Evolutionary conservation across 768 basidiomycete species (phyloP), one percentile per base, ranked within the genome.

Genomic region (Suillus subluteus): DNA sequence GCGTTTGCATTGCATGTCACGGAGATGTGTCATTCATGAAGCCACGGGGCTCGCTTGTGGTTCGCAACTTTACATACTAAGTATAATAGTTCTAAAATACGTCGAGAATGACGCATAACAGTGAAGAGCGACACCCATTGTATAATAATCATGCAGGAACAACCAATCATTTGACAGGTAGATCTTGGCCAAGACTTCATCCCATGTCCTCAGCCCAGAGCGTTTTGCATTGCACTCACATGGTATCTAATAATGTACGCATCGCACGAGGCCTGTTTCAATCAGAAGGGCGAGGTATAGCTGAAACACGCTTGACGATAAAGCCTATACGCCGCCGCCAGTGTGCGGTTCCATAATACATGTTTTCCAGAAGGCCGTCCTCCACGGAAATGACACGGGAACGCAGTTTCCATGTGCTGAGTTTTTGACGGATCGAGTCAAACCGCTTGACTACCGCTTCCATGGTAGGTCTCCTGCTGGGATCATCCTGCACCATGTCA

Each of bases 401-500:
- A 13, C 80, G 75, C 6, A 80, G 62, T 55, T 73, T 75, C 69
- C 68, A 69, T 2, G 5, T 54, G 26, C 69, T 71, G 13, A 80
- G 70, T 5, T 61, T 35, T 12, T 63, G 59, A 6, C 62, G n/a
- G 23, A 78, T 71, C 2, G 7, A 56, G 3, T 67, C 63, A 56
- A 82, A 79, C 0, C 76, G 74, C 0, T 48, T 7, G 0, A 81
- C 76, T 3, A 79, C 79, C 37, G 78, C 69, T n/a, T 82, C 76
- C 61, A 81, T 81, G 0, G 69, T 79, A 0, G 81, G 81, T n/a
- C 82, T 75, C 61, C 77, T 74, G 0, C 66, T 30, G 0, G 81
- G 81, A 40, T 82, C 79, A 3, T 71, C 66, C 12, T 78, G 75
- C 1, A 77, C 70, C 83, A 85, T 82, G 16, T 75, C 76, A 0